These are phyloP conservation scores for Oxalis stricta DNA, from an alignment of 441 rosid species.

Conservation along the genomic window DNA sequence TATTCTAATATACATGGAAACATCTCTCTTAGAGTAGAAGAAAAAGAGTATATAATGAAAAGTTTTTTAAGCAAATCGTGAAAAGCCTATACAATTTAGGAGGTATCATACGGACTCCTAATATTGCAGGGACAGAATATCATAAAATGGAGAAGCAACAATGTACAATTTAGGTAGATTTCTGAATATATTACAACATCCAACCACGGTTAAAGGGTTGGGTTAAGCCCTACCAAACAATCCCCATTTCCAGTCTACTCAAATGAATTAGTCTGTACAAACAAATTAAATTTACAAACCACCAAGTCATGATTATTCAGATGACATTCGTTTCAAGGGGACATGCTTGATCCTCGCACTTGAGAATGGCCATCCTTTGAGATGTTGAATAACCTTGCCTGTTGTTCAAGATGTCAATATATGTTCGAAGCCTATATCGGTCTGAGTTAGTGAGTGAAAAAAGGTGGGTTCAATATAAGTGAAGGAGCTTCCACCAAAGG, in stretches of 20 bases:
- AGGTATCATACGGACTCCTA: too few relatives aligned
- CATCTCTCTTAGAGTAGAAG: too few relatives aligned
- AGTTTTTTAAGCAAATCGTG: too few relatives aligned
- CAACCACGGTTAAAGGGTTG: conserved; percentile 15
- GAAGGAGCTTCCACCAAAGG: conserved; percentile 85
- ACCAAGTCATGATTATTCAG: conserved; percentile 1
- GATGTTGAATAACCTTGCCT: conserved; percentile 48
- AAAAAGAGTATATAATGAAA: too few relatives aligned
- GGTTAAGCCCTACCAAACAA: conserved; percentile 8
- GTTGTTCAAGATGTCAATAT: conserved; percentile 54
- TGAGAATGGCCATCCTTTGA: conserved; percentile 41
- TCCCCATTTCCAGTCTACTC: conserved; percentile 21
- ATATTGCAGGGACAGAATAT: too few relatives aligned
- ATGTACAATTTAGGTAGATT: not conserved
- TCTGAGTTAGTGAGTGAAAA: conserved; percentile 83
- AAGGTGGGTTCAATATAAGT: conserved; percentile 75
- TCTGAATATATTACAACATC: conserved; percentile 27
- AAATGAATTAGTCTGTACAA: conserved; percentile 69
- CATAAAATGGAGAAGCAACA: not conserved
- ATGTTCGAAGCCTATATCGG: conserved; percentile 46
- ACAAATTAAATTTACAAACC: conserved; percentile 25
- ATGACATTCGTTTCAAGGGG: conserved; percentile 4
- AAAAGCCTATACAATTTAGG: too few relatives aligned
- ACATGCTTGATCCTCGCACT: conserved; percentile 32
- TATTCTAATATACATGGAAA: too few relatives aligned